Evolutionary conservation across 208 protist species (phyloP).

Genomic region (Trypanosoma platydactyli): DNA sequence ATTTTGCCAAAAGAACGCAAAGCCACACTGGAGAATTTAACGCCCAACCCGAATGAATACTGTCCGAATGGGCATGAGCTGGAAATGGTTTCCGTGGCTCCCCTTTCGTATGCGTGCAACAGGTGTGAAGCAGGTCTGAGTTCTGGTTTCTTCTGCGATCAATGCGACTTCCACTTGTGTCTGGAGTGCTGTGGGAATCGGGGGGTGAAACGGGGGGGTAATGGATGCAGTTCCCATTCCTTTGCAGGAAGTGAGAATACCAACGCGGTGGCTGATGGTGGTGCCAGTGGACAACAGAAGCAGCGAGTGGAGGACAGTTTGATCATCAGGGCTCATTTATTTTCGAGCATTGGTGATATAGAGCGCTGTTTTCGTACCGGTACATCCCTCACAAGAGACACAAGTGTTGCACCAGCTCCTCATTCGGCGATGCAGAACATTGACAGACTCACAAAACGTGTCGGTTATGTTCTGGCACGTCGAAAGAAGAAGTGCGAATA

Average conservation of each 20-base stretch:
- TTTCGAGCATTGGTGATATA: slow-evolving; percentile 73
- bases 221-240: not conserved
- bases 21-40: not conserved
- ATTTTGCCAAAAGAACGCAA: not conserved
- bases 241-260: not conserved
- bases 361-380: slow-evolving; percentile 85
- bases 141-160: slow-evolving; percentile 43
- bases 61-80: slow-evolving; percentile 65
- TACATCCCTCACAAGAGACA: slow-evolving; percentile 68
- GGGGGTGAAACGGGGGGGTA: not conserved
- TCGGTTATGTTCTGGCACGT: slow-evolving; percentile 48
- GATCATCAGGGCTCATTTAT: slow-evolving; percentile 52
- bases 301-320: not conserved
- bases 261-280: not conserved
- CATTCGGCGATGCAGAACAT: slow-evolving; percentile 57
- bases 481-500: slow-evolving; percentile 14
- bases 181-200: slow-evolving; percentile 36
- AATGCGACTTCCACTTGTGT: slow-evolving; percentile 67
- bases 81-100: slow-evolving; percentile 20
- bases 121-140: slow-evolving; percentile 32
- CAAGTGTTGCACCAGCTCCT: slow-evolving; percentile 60
- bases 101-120: slow-evolving; percentile 33
- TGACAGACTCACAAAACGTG: slow-evolving; percentile 49
- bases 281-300: not conserved
- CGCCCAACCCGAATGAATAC: slow-evolving; percentile 35